phyloP scores from a whole-genome alignment of 352 stramenopile species.

The Globisporangium spinosum region DNA sequence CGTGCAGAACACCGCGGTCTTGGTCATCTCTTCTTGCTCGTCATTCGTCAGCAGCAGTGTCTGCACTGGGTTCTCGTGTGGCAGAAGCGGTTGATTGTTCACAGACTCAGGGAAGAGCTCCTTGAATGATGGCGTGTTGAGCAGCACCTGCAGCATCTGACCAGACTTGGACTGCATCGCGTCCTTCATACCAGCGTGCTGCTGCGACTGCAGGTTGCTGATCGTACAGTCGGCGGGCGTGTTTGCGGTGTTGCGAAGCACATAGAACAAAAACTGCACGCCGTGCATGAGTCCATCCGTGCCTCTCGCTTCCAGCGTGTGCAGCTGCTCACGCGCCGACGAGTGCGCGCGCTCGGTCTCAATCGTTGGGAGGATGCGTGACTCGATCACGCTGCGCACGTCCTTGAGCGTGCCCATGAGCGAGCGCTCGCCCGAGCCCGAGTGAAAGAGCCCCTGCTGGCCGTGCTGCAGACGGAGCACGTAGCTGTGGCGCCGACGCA shows the following conservation, averaged over 20 bases:
- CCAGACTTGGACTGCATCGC: constrained; percentile 83
- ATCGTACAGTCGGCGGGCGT: constrained; percentile 82
- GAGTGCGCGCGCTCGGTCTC: constrained; percentile 79
- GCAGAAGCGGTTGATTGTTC: constrained; percentile 28
- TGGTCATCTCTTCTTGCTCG: constrained; percentile 69
- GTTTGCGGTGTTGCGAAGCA: constrained; percentile 81
- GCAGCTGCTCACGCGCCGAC: constrained; percentile 75
- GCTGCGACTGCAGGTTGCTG: constrained; percentile 74
- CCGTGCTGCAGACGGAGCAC: constrained; percentile 74
- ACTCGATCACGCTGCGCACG: constrained; percentile 77
- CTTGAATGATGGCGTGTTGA: constrained; percentile 83
- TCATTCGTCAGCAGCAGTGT: constrained; percentile 63
- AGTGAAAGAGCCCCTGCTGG: constrained; percentile 79
- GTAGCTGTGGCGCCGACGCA: constrained; percentile 71
- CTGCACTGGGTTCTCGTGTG: constrained; percentile 36
- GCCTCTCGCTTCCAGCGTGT: constrained; percentile 70
- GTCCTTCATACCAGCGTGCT: constrained; percentile 83
- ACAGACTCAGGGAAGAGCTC: constrained; percentile 52
- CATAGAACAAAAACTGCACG: constrained; percentile 86
- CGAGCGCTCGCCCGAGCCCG: constrained; percentile 66
- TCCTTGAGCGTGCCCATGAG: constrained; percentile 81
- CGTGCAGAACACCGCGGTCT: constrained; percentile 69
- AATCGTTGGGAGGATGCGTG: constrained; percentile 68
- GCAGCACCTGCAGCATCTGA: constrained; percentile 78
- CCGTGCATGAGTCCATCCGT: constrained; percentile 83